phyloP scores from a whole-genome alignment of 2,329 filamentous ascomycete species.

The Knufia fluminis region DNA sequence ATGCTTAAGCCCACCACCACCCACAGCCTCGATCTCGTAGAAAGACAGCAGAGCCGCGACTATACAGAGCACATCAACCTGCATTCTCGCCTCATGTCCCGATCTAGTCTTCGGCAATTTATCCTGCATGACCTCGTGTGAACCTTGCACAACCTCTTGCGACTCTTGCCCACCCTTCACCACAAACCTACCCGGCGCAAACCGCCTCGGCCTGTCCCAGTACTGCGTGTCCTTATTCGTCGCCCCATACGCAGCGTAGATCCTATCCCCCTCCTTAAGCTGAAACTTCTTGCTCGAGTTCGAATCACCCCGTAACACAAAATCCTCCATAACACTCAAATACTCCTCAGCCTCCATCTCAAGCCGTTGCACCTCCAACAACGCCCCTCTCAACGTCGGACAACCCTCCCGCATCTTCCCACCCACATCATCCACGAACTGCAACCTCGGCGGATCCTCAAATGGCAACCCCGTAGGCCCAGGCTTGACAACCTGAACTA shows the following conservation, averaged over 20 bases:
- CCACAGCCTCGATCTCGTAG: slow-evolving; percentile 45
- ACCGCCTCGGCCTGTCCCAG: slow-evolving; percentile 24
- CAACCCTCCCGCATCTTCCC: background rate
- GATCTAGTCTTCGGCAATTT: slow-evolving; percentile 23
- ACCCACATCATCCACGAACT: slow-evolving; percentile 25
- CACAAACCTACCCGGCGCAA: slow-evolving; percentile 18
- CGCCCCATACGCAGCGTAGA: slow-evolving; percentile 37
- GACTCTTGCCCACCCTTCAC: slow-evolving; percentile 40
- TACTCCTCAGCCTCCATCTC: slow-evolving; percentile 36
- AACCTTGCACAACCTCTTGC: slow-evolving; percentile 31
- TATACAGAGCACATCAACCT: slow-evolving; percentile 43
- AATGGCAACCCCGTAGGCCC: slow-evolving; percentile 34
- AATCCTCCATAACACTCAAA: slow-evolving; percentile 31
- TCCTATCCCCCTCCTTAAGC: slow-evolving; percentile 34
- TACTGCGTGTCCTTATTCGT: slow-evolving; percentile 34
- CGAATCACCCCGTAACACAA: slow-evolving; percentile 30
- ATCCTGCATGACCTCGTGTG: slow-evolving; percentile 37
- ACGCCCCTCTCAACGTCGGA: slow-evolving; percentile 37
- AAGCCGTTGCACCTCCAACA: slow-evolving; percentile 39
- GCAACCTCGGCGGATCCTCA: slow-evolving; percentile 35
- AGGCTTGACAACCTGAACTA: slow-evolving; percentile 29
- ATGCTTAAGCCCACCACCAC: slow-evolving; percentile 38
- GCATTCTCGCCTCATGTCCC: slow-evolving; percentile 35
- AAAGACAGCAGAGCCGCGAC: slow-evolving; percentile 44
- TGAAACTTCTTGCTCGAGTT: slow-evolving; percentile 29